Evolutionary conservation across 495 filamentous ascomycete species (phyloP).

Genomic region (Parathielavia hyrcaniae): DNA sequence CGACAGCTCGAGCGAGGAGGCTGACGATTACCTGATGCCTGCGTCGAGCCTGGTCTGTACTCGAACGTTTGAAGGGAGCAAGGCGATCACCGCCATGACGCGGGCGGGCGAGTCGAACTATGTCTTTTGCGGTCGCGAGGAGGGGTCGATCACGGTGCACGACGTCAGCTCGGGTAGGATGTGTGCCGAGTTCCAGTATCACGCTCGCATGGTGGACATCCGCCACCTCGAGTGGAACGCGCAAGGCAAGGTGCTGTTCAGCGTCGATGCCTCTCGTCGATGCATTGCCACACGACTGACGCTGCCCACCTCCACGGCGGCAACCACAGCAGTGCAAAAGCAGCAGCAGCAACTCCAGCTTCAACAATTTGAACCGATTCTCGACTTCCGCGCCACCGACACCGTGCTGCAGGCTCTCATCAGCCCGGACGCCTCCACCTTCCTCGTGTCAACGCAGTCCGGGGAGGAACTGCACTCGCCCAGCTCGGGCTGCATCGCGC

Average conservation of each 20-base stretch:
- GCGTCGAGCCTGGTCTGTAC: constrained; percentile 16
- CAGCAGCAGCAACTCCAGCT: constrained; percentile 7
- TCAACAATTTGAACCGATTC: constrained; percentile 2
- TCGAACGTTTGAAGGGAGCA: constrained; percentile 17
- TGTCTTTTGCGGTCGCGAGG: constrained; percentile 23
- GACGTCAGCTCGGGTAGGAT: constrained; percentile 15
- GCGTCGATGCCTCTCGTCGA: constrained; percentile 19
- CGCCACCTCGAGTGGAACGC: constrained; percentile 24
- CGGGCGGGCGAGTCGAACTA: constrained; percentile 16
- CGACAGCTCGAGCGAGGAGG: constrained; percentile 23
- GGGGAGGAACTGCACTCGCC: constrained; percentile 13
- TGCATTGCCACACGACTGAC: constrained; percentile 20
- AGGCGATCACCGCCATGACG: constrained; percentile 18
- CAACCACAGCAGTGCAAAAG: constrained; percentile 6
- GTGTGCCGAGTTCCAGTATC: constrained; percentile 14
- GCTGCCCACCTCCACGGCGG: background rate
- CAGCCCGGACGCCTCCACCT: constrained; percentile 9
- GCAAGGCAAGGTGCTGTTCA: constrained; percentile 21
- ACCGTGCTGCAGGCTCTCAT: constrained; percentile 17
- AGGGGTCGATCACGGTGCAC: constrained; percentile 25
- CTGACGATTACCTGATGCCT: constrained; percentile 18
- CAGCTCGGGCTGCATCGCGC: background rate
- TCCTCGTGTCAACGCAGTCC: constrained; percentile 13
- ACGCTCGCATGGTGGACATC: constrained; percentile 19
- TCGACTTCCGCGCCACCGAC: constrained; percentile 21